phyloP scores from a whole-genome alignment of 225 moss, liverwort and hornwort genomes.

The Marchantia paleacea region DNA sequence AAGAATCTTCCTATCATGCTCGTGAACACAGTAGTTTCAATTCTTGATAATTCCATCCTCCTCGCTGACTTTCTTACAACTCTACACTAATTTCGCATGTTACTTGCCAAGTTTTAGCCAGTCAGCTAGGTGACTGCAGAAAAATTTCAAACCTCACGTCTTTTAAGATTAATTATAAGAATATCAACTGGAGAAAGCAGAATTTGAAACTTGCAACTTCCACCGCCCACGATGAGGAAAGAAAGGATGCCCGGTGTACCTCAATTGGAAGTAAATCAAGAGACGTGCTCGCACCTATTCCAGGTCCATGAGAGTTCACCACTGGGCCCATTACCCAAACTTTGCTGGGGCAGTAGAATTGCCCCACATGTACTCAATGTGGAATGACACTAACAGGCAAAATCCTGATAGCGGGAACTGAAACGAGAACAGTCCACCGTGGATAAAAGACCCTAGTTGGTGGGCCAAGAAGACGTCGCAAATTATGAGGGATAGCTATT shows the following conservation, averaged over 20 bases:
- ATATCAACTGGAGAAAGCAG: neutral
- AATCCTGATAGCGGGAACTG: neutral
- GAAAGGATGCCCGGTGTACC: neutral
- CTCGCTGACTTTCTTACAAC: neutral
- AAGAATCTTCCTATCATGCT: neutral
- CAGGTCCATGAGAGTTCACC: neutral
- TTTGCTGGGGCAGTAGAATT: neutral
- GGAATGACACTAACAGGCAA: neutral
- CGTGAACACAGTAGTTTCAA: neutral
- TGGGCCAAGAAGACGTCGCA: neutral
- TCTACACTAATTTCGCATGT: neutral
- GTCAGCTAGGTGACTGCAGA: neutral
- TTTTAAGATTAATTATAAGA: no score
- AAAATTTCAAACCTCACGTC: no score
- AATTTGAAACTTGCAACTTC: neutral
- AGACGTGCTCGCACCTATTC: neutral
- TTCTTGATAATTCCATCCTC: neutral
- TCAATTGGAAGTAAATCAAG: conserved; percentile 8
- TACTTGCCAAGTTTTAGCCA: neutral
- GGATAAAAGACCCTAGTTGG: neutral
- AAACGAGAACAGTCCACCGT: neutral
- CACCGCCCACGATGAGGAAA: neutral
- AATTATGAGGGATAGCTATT: neutral
- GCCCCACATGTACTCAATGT: neutral
- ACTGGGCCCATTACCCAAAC: neutral